Percentiles rank a stretch among this genome's conserved stretches.
phyloP scores from a whole-genome alignment of 106 monocot genomes.

The Dendrobium huoshanense region DNA sequence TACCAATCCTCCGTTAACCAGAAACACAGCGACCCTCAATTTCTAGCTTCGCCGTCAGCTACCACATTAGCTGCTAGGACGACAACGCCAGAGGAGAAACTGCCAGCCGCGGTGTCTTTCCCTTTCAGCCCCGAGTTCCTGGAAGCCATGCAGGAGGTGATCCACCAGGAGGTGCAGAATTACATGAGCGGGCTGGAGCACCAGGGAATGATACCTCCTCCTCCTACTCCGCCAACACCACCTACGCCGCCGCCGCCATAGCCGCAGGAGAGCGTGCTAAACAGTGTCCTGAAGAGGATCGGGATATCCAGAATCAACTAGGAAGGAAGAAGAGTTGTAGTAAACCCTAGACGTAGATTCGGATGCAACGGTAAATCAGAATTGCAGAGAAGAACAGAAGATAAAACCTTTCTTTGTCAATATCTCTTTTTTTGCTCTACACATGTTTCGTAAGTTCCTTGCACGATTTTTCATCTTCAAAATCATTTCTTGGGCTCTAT shows the following conservation, averaged over 20 bases:
- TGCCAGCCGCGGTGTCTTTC: not conserved
- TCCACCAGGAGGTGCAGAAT: constrained; percentile 24
- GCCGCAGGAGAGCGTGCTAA: constrained; percentile 3
- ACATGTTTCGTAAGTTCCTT: too few species aligned
- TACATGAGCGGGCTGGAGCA: constrained; percentile 26
- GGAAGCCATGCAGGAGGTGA: constrained; percentile 36
- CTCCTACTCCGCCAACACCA: not conserved
- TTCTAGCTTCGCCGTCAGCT: not conserved
- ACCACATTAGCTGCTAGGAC: not conserved
- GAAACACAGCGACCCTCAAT: too few species aligned
- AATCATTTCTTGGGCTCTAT: too few species aligned
- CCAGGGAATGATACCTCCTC: not conserved
- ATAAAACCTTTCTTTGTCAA: not conserved
- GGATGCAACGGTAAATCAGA: not conserved
- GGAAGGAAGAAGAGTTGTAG: not conserved
- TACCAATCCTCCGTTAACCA: not conserved
- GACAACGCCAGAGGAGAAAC: not conserved
- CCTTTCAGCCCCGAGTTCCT: constrained; percentile 17
- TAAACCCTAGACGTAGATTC: not conserved
- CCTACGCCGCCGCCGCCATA: not conserved
- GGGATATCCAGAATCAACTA: constrained; percentile 30
- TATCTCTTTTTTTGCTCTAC: not conserved
- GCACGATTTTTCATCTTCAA: too few species aligned
- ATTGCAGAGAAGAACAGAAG: not conserved
- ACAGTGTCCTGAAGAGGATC: constrained; percentile 11